These are phyloP conservation scores for Angophora floribunda DNA, from an alignment of 345 rosid genomes.

Conservation along the genomic window DNA sequence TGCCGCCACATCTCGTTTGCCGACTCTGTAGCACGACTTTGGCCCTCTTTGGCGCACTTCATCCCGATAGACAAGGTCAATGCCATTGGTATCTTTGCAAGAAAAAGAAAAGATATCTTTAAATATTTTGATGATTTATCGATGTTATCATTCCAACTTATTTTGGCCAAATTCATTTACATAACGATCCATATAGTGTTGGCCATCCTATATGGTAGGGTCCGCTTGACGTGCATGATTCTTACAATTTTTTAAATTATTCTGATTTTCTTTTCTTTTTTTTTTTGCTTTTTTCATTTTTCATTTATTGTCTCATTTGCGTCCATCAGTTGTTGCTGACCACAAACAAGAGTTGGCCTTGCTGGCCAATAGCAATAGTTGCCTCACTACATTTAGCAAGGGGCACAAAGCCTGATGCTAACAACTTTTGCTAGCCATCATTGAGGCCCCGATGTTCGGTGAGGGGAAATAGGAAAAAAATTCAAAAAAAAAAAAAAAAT, in stretches of 20 bases:
- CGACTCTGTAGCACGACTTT: neutral
- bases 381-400: neutral
- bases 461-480: neutral
- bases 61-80: no score
- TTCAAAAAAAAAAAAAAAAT: neutral
- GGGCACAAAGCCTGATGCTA: neutral
- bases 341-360: neutral
- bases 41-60: neutral
- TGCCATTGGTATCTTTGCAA: no score
- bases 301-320: no score
- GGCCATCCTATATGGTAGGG: accelerated
- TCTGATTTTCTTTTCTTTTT: neutral
- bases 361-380: neutral
- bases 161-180: accelerated
- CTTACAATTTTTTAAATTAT: neutral
- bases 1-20: neutral
- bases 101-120: no score
- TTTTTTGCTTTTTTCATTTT: neutral
- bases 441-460: neutral
- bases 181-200: neutral
- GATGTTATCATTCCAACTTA: no score
- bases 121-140: no score
- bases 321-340: no score
- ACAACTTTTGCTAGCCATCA: neutral
- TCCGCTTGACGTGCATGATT: accelerated